Evolutionary conservation across 108 stramenopile genomes (phyloP).

Genomic region (Stephanodiscus minutulus): DNA sequence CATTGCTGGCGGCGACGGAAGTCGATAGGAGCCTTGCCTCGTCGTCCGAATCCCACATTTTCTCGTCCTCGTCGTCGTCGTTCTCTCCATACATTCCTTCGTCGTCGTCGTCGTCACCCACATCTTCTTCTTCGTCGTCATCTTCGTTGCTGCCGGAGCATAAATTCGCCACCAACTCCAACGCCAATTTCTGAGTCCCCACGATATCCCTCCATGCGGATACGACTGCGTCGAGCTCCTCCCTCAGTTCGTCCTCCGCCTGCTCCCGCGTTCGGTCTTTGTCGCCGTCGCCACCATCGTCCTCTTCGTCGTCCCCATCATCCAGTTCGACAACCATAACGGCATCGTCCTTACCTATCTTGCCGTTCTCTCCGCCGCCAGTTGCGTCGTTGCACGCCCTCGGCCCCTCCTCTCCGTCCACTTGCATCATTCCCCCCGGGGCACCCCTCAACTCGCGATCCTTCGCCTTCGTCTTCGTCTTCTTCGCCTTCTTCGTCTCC

Average conservation of each 20-base stretch:
- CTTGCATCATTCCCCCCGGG: neutral
- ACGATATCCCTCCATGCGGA: conserved; percentile 48
- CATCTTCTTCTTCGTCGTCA: conserved; percentile 27
- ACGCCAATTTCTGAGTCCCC: conserved; percentile 54
- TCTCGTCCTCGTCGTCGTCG: conserved; percentile 34
- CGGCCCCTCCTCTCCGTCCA: conserved; percentile 9
- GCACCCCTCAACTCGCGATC: neutral
- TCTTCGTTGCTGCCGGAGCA: conserved; percentile 30
- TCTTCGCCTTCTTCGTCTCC: conserved; percentile 33
- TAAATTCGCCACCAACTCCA: conserved; percentile 72
- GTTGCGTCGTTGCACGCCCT: neutral
- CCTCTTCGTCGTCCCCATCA: neutral
- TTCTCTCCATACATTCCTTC: conserved; percentile 26
- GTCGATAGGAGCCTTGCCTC: conserved; percentile 33
- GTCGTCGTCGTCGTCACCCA: conserved; percentile 37
- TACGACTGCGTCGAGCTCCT: conserved; percentile 53
- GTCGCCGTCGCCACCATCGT: neutral
- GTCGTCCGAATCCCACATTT: conserved; percentile 55
- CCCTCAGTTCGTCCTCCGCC: conserved; percentile 41
- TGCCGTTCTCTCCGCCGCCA: neutral
- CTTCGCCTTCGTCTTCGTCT: conserved; percentile 16
- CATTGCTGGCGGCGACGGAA: neutral
- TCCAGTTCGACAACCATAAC: conserved; percentile 23
- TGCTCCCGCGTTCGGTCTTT: neutral
- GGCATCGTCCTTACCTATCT: conserved; percentile 27